Evolutionary conservation across 2,329 filamentous ascomycete species (phyloP).

Genomic region (Pestalotiopsis sp.): DNA sequence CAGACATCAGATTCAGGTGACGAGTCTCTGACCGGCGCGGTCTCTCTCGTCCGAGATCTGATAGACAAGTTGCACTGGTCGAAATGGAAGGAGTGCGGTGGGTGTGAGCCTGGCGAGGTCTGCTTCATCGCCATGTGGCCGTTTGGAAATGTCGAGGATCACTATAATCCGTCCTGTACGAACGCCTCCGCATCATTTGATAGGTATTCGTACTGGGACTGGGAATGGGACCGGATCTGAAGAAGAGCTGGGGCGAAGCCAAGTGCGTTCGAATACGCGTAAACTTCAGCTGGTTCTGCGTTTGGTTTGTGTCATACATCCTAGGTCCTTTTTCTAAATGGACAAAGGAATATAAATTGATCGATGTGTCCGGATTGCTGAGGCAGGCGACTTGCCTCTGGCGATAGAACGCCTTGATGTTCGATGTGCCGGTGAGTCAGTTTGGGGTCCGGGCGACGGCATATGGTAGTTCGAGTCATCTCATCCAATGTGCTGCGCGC

Average conservation of each 20-base stretch:
- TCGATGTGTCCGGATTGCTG: too few relatives aligned
- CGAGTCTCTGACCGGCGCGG: neutral
- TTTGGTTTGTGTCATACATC: neutral
- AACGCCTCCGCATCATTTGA: constrained; percentile 13
- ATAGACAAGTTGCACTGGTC: constrained; percentile 35
- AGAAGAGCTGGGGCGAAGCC: neutral
- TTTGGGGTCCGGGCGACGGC: too few relatives aligned
- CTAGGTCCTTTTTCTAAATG: too few relatives aligned
- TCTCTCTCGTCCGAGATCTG: constrained; percentile 20
- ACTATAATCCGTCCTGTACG: constrained; percentile 31
- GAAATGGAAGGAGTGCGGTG: constrained; percentile 36
- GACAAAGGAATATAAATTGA: too few relatives aligned
- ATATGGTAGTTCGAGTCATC: neutral
- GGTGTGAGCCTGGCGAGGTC: constrained; percentile 33
- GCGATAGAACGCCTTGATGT: too few relatives aligned
- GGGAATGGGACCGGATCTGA: neutral
- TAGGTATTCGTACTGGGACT: constrained; percentile 2
- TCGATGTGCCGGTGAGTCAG: too few relatives aligned
- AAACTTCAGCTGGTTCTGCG: neutral
- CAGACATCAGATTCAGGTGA: constrained; percentile 17
- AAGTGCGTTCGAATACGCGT: neutral
- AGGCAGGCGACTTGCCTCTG: too few relatives aligned
- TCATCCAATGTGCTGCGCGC: neutral
- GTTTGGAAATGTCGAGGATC: constrained; percentile 32
- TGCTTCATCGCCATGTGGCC: constrained; percentile 44